Percentiles rank a stretch among this genome's conserved stretches.
Evolutionary conservation across 139 green algal species (phyloP).

Genomic region (Monoraphidium neglectum): DNA sequence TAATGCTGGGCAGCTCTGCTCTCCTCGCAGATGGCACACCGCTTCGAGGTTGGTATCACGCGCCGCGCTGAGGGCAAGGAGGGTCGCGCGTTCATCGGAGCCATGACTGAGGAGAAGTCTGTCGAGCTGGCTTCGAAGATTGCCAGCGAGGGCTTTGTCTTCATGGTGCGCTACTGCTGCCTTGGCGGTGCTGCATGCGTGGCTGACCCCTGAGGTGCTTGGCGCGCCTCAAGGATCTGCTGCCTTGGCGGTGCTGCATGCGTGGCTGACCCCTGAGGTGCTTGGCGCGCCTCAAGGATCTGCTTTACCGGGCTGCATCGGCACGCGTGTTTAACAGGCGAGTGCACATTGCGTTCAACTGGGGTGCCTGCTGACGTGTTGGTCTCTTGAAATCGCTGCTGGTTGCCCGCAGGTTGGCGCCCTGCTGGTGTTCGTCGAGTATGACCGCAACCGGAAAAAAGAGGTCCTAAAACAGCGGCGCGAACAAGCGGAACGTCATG

Average conservation of each 20-base stretch:
- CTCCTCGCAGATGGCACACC: constrained; percentile 52
- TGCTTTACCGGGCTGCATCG: background rate
- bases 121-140: constrained; percentile 80
- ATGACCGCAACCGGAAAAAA: constrained; percentile 49
- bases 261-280: too few species aligned
- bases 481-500: constrained; percentile 41
- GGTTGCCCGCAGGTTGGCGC: constrained; percentile 47
- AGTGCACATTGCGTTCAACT: background rate
- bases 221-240: background rate
- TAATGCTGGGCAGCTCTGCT: background rate
- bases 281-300: background rate
- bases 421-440: constrained; percentile 52
- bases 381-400: background rate
- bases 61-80: constrained; percentile 75
- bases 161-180: constrained; percentile 40
- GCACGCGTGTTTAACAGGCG: too few species aligned
- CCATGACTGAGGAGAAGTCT: constrained; percentile 84
- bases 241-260: background rate
- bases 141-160: constrained; percentile 78
- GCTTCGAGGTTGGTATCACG: constrained; percentile 69
- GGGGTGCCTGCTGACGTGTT: background rate
- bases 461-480: constrained; percentile 55
- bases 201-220: too few species aligned
- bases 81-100: constrained; percentile 69
- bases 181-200: too few species aligned